Evolutionary conservation across 495 filamentous ascomycete species (phyloP), one percentile per base, ranked within the genome.

Genomic region (Neurospora sp.): DNA sequence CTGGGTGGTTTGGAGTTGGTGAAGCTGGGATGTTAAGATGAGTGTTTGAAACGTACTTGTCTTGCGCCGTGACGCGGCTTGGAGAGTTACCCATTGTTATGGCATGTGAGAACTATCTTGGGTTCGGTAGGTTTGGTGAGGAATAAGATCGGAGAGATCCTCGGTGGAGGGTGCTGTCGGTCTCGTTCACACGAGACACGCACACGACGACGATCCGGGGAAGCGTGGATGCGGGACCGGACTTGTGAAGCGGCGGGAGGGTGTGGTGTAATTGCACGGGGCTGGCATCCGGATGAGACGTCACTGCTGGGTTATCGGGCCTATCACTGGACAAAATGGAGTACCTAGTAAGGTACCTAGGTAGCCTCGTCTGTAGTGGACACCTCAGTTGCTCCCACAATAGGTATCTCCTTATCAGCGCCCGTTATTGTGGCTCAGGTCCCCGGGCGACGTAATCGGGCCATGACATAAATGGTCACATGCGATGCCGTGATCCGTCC

Each of bases 51-150:
- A 35, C 72, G 59, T 22, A 85, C 84, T 85, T 82, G 79, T 85
- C 84, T 76, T 85, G 83, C 48, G 84, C 79, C 70, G 84, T 85
- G 70, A 85, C 82, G 74, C 82, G 78, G 82, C 83, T 84, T 40
- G 79, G 53, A 70, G 65, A 79, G 71, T 83, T 83, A 22, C 84
- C 84, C 84, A 85, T 85, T 70, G 75, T 77, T 71, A 70, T n/a
- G 27, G 38, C 44, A 68, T 71, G 45, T 61, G 70, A 18, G n/a
- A 71, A 12, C n/a, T 7, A 38, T 35, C 4, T 53, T 53, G 9
- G 45, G 9, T 22, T 38, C n/a, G 48, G 40, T 68, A 16, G 16
- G 65, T 38, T n/a, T n/a, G 65, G 48, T 35, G 70, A 39, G 37
- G 35, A n/a, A 18, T 18, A 6, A 5, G 18, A 40, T 40, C 4